These are phyloP conservation scores for Cercospora zeina DNA, from an alignment of 2,329 filamentous ascomycete species.

Conservation along the genomic window DNA sequence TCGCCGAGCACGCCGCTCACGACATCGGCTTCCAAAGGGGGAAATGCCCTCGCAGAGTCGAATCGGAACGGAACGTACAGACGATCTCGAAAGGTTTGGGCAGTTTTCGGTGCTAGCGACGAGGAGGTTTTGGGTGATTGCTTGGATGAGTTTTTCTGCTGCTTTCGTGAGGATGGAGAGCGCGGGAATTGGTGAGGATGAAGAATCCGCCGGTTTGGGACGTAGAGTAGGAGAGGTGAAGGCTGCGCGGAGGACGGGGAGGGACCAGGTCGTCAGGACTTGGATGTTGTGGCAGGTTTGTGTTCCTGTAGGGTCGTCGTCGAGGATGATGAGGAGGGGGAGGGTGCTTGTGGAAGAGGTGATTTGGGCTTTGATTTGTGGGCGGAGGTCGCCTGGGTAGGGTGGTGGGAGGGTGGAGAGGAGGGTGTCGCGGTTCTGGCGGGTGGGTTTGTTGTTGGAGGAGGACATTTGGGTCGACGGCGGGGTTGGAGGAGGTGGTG, in stretches of 20 bases:
- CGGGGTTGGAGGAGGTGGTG: neutral
- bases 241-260: conserved; percentile 48
- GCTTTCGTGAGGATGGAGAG: conserved; percentile 52
- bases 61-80: conserved; percentile 58
- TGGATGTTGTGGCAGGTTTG: conserved; percentile 61
- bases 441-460: conserved; percentile 1
- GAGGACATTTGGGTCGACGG: neutral
- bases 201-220: conserved; percentile 53
- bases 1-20: conserved; percentile 53
- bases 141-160: conserved; percentile 52
- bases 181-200: conserved; percentile 61
- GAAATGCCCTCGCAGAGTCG: conserved; percentile 59
- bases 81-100: conserved; percentile 55
- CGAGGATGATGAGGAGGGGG: conserved; percentile 21
- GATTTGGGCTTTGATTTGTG: conserved; percentile 18
- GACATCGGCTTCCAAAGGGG: conserved; percentile 57
- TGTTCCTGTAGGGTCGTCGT: conserved; percentile 51
- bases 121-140: conserved; percentile 55
- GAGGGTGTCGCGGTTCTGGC: conserved; percentile 14
- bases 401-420: conserved; percentile 19
- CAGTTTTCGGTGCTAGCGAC: conserved; percentile 46
- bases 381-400: conserved; percentile 15
- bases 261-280: conserved; percentile 58
- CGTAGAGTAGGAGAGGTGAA: conserved; percentile 41
- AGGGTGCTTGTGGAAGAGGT: conserved; percentile 9